Evolutionary conservation across 352 stramenopile genomes (phyloP).

Genomic region (Pythium biforme): DNA sequence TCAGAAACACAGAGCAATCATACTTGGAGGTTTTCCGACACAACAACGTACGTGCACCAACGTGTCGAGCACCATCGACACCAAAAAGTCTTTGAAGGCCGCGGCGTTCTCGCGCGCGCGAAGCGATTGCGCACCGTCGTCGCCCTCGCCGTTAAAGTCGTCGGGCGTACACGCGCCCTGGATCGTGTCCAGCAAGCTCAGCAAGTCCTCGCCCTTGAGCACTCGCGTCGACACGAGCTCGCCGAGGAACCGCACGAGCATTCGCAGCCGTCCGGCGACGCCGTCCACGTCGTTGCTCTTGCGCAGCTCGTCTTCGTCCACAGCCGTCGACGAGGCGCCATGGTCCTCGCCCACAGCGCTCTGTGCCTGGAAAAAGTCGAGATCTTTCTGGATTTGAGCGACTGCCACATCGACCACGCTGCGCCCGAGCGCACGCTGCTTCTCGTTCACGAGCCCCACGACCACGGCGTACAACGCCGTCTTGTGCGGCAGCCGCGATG

Average conservation of each 20-base stretch:
- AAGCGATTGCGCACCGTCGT: conserved; percentile 31
- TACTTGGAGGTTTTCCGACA: too few species aligned
- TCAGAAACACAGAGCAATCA: too few species aligned
- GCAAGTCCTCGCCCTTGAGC: conserved; percentile 57
- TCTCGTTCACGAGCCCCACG: conserved; percentile 65
- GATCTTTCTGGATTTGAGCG: conserved; percentile 46
- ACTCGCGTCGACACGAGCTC: conserved; percentile 59
- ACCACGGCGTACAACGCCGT: conserved; percentile 69
- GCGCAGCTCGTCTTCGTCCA: conserved; percentile 37
- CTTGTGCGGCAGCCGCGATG: conserved; percentile 60
- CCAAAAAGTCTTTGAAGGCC: conserved; percentile 81
- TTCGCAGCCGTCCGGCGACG: conserved; percentile 48
- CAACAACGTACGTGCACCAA: conserved; percentile 45
- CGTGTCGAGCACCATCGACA: conserved; percentile 64
- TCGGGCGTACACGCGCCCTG: conserved; percentile 63
- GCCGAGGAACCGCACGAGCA: conserved; percentile 65
- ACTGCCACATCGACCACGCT: conserved; percentile 44
- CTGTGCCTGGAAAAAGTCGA: conserved; percentile 52
- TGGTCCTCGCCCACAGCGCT: conserved; percentile 13
- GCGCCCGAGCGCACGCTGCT: conserved; percentile 51
- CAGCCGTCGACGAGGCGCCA: conserved; percentile 4
- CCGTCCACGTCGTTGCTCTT: conserved; percentile 24
- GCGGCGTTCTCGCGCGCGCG: conserved; percentile 44
- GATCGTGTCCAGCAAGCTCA: conserved; percentile 57
- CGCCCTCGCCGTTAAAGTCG: conserved; percentile 51